Base-by-base conservation (phyloP, 345 rosid genomes). In the Eucalyptus dawsonii region DNA sequence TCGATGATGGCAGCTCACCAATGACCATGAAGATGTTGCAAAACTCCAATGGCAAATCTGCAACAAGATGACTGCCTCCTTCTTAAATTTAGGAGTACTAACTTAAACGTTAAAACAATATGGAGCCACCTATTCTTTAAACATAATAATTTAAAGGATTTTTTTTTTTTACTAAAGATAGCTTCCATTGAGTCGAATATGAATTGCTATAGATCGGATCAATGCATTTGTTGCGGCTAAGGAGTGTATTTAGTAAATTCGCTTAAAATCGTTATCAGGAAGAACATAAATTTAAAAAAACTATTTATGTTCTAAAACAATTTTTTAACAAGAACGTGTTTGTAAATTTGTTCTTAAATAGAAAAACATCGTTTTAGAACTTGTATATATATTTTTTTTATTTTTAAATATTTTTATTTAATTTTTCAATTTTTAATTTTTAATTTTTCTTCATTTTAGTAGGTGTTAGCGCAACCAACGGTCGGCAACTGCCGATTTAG, bases 291-390 rank as follows among this genome's bases (percentile, higher is more conserved):
- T 49, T 49, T 13, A 11, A 11, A 47, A 50, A 13, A 5, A 49
- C 0, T 50, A 50, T 14, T 49, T 49, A 0, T 49, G 0, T 50
- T 50, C 0, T 6, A 0, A 2, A 50, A 50, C 0, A 50, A 14
- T 14, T 14, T 14, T 14, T 50, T 14, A 14, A 50, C 0, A 50
- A 50, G 6, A 14, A 14, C 16, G 16, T 0, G 16, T 14, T 50
- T 50, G 16, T 50, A 34, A 50, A 50, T 14, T 50, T 50, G 1
- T 50, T 50, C 34, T 0, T 13, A 2, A 50, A 50, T 50, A 14
- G 2, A 50, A 50, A n/a, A n/a, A n/a, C n/a, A n/a, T n/a, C n/a
- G n/a, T n/a, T n/a, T n/a, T n/a, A n/a, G n/a, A n/a, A 13, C 16
- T 50, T 50, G 0, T 50, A 50, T 50, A 50, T 50, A 13, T 34